Evolutionary conservation across 1,139 yeast species (phyloP), one percentile per base, ranked within the genome.

Genomic region (Saccharomyces uvarum): DNA sequence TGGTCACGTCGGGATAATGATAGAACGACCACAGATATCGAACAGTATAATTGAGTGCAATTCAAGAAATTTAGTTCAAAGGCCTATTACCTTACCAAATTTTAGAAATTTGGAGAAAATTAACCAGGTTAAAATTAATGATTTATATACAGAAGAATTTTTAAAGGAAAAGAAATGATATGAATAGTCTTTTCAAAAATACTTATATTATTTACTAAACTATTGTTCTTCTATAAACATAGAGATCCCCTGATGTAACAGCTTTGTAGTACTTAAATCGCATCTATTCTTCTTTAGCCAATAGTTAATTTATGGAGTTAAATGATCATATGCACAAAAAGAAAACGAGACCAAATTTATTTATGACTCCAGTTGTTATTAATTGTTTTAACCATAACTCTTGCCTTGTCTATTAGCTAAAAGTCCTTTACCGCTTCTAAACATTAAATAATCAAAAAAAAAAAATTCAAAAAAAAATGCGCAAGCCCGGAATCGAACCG

Each of bases 41-140:
- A 84, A 83, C 62, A 57, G 78, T 2, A 71, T 75, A 52, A 58
- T 69, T 4, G 71, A 69, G 9, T 65, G 63, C 8, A 63, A 63
- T 16, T 54, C 66, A 1, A 63, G 59, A 32, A 32, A 54, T 13
- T 62, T 64, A 31, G 63, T 63, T 62, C 60, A 61, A 27, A 51
- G 48, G 48, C 65, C 75, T n/a, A 75, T 79, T 1, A 68, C 75
- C 0, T 67, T 81, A 27, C 91, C 90, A 1, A 71, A 75, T 3
- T 82, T 83, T 65, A 80, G 77, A 59, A 82, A 83, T 63, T 81
- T 83, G 9, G 90, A 85, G 60, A 82, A 80, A 65, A 81, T 83
- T 9, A 73, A 71, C 52, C 68, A 72, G 6, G 57, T 61, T 1
- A 59, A 56, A 48, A 57, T 56, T 49, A 55, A 51, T 21, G 65